Evolutionary conservation across 306 rosid genomes (phyloP).

Genomic region (Quillaja saponaria): DNA sequence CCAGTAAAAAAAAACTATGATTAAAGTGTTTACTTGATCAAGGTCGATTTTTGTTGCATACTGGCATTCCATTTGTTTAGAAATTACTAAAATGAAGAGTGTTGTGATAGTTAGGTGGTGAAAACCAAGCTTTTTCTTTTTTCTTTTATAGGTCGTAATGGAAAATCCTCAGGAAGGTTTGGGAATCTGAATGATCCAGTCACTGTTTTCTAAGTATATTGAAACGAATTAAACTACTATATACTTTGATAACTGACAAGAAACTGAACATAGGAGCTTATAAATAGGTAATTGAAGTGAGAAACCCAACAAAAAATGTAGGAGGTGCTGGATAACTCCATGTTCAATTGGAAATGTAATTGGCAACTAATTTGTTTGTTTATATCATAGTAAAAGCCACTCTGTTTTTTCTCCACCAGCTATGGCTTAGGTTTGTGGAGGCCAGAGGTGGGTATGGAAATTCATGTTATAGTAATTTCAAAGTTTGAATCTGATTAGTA

Average conservation of each 20-base stretch:
- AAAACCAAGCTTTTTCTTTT: no score
- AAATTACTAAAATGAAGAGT: no score
- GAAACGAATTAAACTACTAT: no score
- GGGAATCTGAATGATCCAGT: no score
- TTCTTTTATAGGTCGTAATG: no score
- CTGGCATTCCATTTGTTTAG: no score
- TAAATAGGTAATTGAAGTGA: conserved; percentile 25
- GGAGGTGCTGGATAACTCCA: conserved; percentile 17
- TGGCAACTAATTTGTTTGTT: neutral
- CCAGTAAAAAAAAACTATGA: no score
- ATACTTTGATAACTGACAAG: neutral
- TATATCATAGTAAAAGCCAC: conserved; percentile 8
- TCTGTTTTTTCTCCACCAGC: conserved; percentile 14
- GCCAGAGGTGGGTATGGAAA: conserved; percentile 16
- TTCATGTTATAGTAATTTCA: neutral
- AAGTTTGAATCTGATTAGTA: conserved; percentile 36
- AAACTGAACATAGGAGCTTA: conserved; percentile 17
- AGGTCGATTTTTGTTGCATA: no score
- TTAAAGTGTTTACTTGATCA: no score
- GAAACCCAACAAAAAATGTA: conserved; percentile 34
- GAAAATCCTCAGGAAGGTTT: no score
- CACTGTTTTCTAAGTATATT: no score
- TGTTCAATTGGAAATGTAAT: conserved; percentile 8
- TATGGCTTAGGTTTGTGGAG: conserved; percentile 5
- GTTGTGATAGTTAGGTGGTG: no score